Evolutionary conservation across 1,284 basidiomycete species (phyloP).

Genomic region (Cryptococcus sp.): DNA sequence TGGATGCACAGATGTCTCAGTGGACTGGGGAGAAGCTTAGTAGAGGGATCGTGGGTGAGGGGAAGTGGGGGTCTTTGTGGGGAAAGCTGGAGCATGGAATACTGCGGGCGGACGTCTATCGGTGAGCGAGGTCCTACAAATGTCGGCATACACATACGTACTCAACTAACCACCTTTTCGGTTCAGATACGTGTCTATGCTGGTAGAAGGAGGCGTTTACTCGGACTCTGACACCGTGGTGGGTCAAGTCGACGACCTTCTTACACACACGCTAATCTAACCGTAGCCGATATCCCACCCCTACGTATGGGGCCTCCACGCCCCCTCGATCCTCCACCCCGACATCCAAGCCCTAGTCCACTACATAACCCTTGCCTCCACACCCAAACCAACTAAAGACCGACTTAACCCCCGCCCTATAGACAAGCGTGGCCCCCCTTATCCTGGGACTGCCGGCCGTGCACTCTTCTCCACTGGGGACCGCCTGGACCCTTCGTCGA

Average conservation of each 20-base stretch:
- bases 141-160: neutral
- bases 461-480: neutral
- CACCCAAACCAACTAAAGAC: neutral
- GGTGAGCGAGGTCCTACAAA: slow-evolving; percentile 15
- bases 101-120: slow-evolving; percentile 32
- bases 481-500: slow-evolving; percentile 8
- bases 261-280: neutral
- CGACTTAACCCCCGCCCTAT: slow-evolving; percentile 5
- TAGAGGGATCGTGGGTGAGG: slow-evolving; percentile 11
- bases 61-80: slow-evolving; percentile 25
- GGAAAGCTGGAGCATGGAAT: slow-evolving; percentile 23
- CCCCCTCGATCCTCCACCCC: slow-evolving; percentile 19
- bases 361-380: slow-evolving; percentile 1
- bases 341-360: slow-evolving; percentile 20
- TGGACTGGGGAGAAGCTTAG: slow-evolving; percentile 28
- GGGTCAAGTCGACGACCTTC: slow-evolving; percentile 4
- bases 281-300: slow-evolving; percentile 35
- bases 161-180: neutral
- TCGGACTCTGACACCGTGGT: slow-evolving; percentile 40
- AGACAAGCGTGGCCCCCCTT: slow-evolving; percentile 4
- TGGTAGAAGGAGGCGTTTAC: slow-evolving; percentile 39
- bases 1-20: slow-evolving; percentile 21
- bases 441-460: slow-evolving; percentile 3
- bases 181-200: slow-evolving; percentile 31
- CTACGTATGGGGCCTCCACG: slow-evolving; percentile 32